These are phyloP conservation scores for Alternaria arborescens DNA, from an alignment of 2,329 filamentous ascomycete genomes.

Conservation along the genomic window DNA sequence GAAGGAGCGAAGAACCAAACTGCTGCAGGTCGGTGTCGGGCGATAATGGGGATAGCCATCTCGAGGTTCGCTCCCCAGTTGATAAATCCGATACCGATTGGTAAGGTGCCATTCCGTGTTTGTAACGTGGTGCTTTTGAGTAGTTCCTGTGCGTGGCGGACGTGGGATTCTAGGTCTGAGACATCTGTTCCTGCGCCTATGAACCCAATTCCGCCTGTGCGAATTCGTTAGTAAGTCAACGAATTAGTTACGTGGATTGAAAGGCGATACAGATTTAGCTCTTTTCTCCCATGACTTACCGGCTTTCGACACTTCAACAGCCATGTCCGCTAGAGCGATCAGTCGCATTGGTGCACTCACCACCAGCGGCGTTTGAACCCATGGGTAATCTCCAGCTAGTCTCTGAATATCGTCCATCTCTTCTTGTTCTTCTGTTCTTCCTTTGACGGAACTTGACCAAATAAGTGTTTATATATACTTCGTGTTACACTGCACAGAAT, in stretches of 20 bases:
- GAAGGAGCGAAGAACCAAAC: constrained; percentile 71
- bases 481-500: background rate
- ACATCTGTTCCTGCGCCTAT: constrained; percentile 56
- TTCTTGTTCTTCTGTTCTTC: background rate
- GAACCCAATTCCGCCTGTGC: constrained; percentile 57
- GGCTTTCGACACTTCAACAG: constrained; percentile 66
- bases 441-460: background rate
- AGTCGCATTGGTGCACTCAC: constrained; percentile 74
- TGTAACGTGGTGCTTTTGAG: constrained; percentile 25
- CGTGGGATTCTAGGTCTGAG: constrained; percentile 42
- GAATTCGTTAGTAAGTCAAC: background rate
- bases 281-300: constrained; percentile 40
- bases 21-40: constrained; percentile 63
- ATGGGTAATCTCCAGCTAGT: constrained; percentile 61
- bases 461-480: background rate
- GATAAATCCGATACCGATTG: constrained; percentile 70
- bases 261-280: background rate
- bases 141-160: constrained; percentile 35
- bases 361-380: constrained; percentile 67
- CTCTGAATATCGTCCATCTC: constrained; percentile 21
- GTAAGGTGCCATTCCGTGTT: constrained; percentile 45
- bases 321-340: constrained; percentile 65
- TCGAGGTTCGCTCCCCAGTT: constrained; percentile 60
- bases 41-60: constrained; percentile 60
- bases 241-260: background rate